Percentiles rank a stretch among this genome's conserved stretches.
Conservation (phyloP, 208 protist genomes). For the Acanthamoeba polyphaga region DNA sequence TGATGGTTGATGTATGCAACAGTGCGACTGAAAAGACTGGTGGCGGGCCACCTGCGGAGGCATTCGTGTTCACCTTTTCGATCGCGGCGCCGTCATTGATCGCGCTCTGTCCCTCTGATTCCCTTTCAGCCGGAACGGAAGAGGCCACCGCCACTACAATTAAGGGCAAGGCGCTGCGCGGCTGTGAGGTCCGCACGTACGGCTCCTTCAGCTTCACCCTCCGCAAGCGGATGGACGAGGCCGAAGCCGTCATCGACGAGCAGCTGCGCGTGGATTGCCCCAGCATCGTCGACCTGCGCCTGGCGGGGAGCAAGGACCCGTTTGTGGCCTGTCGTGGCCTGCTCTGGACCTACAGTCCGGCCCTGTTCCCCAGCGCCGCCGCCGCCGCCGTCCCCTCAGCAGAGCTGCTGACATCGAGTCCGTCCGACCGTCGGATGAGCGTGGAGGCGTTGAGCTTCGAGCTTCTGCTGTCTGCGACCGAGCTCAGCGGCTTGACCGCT, state of each 20-base stretch:
- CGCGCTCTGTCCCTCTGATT: not conserved
- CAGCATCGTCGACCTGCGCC: not conserved
- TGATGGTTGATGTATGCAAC: not conserved
- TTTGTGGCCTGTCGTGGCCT: constrained; percentile 28
- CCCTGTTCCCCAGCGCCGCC: not conserved
- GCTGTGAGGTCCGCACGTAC: not conserved
- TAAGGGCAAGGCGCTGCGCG: not conserved
- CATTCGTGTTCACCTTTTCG: not conserved
- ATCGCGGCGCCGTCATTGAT: not conserved
- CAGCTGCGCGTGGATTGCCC: not conserved
- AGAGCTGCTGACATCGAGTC: not conserved
- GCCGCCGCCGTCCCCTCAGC: too few relatives aligned
- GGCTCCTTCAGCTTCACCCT: constrained; percentile 27
- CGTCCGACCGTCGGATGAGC: not conserved
- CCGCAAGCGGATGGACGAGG: constrained; percentile 1
- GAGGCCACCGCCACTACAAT: not conserved
- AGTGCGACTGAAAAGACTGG: constrained; percentile 2
- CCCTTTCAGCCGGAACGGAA: not conserved
- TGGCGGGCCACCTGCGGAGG: not conserved
- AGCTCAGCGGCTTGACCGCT: not conserved
- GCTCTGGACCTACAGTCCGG: constrained; percentile 25
- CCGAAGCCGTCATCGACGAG: not conserved
- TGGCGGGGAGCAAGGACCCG: not conserved
- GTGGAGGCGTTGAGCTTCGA: not conserved
- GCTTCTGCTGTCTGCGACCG: not conserved